Evolutionary conservation across 2,329 filamentous ascomycete species (phyloP).

Genomic region (Hymenoscyphus scutula): DNA sequence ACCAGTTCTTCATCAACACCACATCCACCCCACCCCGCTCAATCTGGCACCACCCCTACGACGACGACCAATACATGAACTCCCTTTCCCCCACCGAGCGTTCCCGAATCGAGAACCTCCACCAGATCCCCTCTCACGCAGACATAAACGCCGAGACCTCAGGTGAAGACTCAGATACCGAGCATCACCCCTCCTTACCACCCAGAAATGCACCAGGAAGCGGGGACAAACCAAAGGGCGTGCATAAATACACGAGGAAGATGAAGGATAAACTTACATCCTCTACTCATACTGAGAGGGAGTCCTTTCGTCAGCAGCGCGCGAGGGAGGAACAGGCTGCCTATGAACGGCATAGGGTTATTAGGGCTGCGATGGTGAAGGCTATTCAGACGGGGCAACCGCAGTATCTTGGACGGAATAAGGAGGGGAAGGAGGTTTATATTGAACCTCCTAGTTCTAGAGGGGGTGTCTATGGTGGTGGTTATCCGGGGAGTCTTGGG

Average conservation of each 20-base stretch:
- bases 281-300: conserved; percentile 55
- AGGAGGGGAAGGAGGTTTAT: conserved; percentile 54
- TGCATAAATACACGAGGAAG: conserved; percentile 50
- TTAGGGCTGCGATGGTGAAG: conserved; percentile 49
- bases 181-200: conserved; percentile 30
- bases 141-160: conserved; percentile 47
- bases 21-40: conserved; percentile 51
- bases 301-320: conserved; percentile 43
- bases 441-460: conserved; percentile 51
- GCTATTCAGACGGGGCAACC: conserved; percentile 55
- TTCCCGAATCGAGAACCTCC: conserved; percentile 42
- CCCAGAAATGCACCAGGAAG: conserved; percentile 17
- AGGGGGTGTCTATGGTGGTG: conserved; percentile 16
- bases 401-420: conserved; percentile 53
- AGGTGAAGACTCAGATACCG: conserved; percentile 43
- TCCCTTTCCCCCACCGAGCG: conserved; percentile 49
- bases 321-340: conserved; percentile 49
- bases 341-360: conserved; percentile 51
- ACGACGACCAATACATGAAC: conserved; percentile 53
- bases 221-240: conserved; percentile 33
- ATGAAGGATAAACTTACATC: conserved; percentile 59
- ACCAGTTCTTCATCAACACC: conserved; percentile 65
- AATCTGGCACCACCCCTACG: conserved; percentile 62
- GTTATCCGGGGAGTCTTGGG: conserved; percentile 21
- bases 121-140: conserved; percentile 36